A percentile compares a stretch with the other conserved stretches of the same genome.
Conservation (phyloP, 169 alveolate genomes). For the Plasmodium fragile region DNA sequence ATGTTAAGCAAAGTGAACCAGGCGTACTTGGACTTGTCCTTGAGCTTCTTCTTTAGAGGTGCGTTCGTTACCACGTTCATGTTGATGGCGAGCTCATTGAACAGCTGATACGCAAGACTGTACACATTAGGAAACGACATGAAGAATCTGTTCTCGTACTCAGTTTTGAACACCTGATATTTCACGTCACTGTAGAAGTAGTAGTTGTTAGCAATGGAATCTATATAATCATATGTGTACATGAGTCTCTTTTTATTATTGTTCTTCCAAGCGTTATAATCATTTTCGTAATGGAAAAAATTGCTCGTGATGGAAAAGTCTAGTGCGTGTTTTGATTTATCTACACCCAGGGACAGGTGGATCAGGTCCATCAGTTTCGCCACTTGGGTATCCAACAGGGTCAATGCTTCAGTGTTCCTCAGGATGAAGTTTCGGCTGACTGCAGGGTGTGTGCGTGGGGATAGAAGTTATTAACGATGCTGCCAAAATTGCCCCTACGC, state of each 20-base stretch:
- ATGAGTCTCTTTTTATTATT: not conserved
- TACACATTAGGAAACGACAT: conserved; percentile 38
- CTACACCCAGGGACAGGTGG: conserved; percentile 6
- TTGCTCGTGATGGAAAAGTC: not conserved
- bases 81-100: conserved; percentile 60
- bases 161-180: conserved; percentile 26
- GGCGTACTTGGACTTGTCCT: conserved; percentile 51
- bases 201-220: conserved; percentile 56
- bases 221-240: conserved; percentile 23
- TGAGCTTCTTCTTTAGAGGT: conserved; percentile 41
- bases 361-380: conserved; percentile 37
- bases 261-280: not conserved
- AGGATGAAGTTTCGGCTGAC: conserved; percentile 48
- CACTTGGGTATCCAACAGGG: conserved; percentile 43
- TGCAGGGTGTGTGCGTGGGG: not conserved
- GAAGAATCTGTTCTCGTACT: not conserved
- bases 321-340: conserved; percentile 6
- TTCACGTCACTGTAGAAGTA: conserved; percentile 2
- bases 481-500: not conserved
- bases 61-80: conserved; percentile 49
- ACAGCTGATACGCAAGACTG: conserved; percentile 64
- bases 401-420: not conserved
- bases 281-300: conserved; percentile 22
- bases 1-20: conserved; percentile 40
- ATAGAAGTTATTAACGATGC: not conserved